Evolutionary conservation across 2,329 filamentous ascomycete genomes (phyloP).

Genomic region (Botrytis elliptica): DNA sequence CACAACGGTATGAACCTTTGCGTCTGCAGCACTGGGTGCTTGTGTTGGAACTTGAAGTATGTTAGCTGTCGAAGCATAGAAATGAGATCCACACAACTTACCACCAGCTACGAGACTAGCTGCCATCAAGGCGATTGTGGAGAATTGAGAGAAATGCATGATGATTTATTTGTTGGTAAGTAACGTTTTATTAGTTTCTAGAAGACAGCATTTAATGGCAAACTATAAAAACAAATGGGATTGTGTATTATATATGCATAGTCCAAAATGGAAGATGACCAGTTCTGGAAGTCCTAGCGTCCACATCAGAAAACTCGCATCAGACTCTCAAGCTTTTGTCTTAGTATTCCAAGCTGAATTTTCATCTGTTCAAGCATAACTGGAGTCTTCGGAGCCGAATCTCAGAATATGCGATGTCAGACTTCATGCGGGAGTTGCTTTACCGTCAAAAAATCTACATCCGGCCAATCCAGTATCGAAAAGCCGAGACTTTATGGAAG

Average conservation of each 20-base stretch:
- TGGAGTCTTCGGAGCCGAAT: neutral
- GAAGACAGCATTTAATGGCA: neutral
- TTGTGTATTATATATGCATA: neutral
- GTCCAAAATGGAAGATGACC: neutral
- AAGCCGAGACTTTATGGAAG: neutral
- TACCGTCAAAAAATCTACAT: neutral
- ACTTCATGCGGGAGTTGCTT: neutral
- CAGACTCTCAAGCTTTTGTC: neutral
- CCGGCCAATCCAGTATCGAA: neutral
- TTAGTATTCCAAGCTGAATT: neutral
- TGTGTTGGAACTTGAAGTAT: neutral
- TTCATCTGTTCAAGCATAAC: conserved; percentile 1
- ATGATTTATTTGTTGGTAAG: neutral
- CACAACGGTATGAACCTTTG: conserved; percentile 58
- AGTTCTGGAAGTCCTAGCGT: neutral
- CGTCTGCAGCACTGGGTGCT: neutral
- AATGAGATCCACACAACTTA: neutral
- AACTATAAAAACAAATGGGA: neutral
- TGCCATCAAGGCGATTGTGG: conserved; percentile 5
- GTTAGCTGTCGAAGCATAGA: neutral
- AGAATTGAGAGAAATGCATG: neutral
- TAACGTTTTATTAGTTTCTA: neutral
- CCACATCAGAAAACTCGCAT: neutral
- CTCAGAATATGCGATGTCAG: conserved; percentile 1
- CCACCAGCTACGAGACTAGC: neutral